phyloP scores from a whole-genome alignment of 1,284 basidiomycete genomes.

The Puccinia novopanici region DNA sequence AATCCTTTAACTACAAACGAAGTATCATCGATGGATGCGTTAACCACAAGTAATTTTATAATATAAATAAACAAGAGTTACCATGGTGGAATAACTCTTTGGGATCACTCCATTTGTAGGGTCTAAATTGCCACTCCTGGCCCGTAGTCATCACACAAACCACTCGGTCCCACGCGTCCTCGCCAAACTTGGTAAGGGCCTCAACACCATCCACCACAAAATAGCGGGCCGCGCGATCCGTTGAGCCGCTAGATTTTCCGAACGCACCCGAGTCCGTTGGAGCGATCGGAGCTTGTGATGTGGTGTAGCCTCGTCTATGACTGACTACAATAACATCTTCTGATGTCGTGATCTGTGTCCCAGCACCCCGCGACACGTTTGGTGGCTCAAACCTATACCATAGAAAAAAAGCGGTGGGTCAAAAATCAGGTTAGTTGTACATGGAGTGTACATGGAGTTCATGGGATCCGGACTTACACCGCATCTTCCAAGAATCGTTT shows the following conservation, averaged over 20 bases:
- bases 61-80: conserved; percentile 59
- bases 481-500: conserved; percentile 88
- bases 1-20: conserved; percentile 76
- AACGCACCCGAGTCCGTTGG: conserved; percentile 59
- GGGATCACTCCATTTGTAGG: conserved; percentile 94
- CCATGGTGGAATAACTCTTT: conserved; percentile 88
- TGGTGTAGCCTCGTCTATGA: background rate
- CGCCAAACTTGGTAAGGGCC: conserved; percentile 83
- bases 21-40: conserved; percentile 34
- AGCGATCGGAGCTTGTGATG: background rate
- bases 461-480: conserved; percentile 63
- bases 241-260: conserved; percentile 63
- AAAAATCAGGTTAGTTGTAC: conserved; percentile 10
- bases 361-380: conserved; percentile 66
- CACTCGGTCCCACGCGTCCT: conserved; percentile 90
- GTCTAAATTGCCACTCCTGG: conserved; percentile 94
- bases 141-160: conserved; percentile 96
- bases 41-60: conserved; percentile 13
- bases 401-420: background rate
- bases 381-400: conserved; percentile 73
- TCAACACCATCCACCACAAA: conserved; percentile 90
- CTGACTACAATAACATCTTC: conserved; percentile 80
- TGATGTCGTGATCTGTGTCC: conserved; percentile 62
- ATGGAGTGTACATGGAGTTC: conserved; percentile 10
- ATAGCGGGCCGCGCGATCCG: conserved; percentile 62